phyloP scores from a whole-genome alignment of 2,329 filamentous ascomycete genomes.

The Trichoderma oligosporum region DNA sequence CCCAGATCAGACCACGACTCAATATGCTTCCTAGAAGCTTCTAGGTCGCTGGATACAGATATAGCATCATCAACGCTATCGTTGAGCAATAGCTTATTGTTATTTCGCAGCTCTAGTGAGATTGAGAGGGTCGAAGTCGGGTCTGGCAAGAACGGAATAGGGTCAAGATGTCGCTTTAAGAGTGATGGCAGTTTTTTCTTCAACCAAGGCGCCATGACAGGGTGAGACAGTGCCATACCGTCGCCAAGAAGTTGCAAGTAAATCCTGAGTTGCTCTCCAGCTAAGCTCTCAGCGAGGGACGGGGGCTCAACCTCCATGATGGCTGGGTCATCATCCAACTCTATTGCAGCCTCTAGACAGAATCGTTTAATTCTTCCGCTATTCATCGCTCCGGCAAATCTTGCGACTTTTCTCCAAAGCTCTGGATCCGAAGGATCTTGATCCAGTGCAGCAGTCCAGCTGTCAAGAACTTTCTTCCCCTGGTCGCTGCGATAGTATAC shows the following conservation, averaged over 20 bases:
- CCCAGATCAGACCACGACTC: conserved; percentile 36
- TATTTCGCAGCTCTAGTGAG: conserved; percentile 23
- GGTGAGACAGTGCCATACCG: conserved; percentile 55
- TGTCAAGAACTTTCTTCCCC: conserved; percentile 48
- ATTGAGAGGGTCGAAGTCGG: conserved; percentile 41
- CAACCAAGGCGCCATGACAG: conserved; percentile 55
- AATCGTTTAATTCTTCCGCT: conserved; percentile 57
- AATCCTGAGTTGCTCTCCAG: conserved; percentile 58
- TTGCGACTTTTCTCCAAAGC: conserved; percentile 58
- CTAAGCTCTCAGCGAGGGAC: conserved; percentile 59
- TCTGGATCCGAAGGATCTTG: conserved; percentile 66
- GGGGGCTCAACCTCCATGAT: conserved; percentile 59
- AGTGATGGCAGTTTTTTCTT: conserved; percentile 49
- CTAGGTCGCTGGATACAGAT: neutral
- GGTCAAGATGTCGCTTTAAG: conserved; percentile 55
- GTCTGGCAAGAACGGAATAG: conserved; percentile 59
- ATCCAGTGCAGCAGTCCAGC: conserved; percentile 57
- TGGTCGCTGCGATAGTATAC: conserved; percentile 31
- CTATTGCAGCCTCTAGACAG: conserved; percentile 63
- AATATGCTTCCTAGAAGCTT: conserved; percentile 19
- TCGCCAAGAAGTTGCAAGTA: conserved; percentile 53
- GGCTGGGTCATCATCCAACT: conserved; percentile 63
- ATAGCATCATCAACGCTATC: neutral
- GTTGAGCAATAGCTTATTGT: neutral
- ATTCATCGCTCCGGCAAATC: conserved; percentile 55